These are phyloP conservation scores for Melaleuca quinquenervia DNA, from an alignment of 345 rosid species.

Conservation along the genomic window DNA sequence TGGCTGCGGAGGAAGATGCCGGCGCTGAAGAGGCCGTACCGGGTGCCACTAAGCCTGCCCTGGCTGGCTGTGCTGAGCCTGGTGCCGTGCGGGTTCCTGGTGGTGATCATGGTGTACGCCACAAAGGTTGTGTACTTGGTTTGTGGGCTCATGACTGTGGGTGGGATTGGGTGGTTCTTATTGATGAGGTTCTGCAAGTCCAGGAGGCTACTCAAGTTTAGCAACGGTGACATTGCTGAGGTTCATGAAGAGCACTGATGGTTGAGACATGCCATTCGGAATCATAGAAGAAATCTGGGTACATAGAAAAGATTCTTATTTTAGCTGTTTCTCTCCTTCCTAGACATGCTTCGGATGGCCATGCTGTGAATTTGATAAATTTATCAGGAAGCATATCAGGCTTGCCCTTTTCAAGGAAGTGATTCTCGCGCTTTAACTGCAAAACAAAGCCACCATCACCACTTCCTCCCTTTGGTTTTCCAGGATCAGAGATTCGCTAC, in stretches of 20 bases:
- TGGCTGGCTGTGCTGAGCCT: slow-evolving; percentile 45
- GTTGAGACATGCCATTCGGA: not conserved
- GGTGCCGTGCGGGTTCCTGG: slow-evolving; percentile 47
- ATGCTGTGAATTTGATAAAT: not conserved
- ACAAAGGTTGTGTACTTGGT: slow-evolving; percentile 50
- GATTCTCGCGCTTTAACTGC: not conserved
- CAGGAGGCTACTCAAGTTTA: slow-evolving; percentile 29
- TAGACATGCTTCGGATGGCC: not conserved
- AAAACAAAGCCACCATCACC: not conserved
- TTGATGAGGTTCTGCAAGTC: slow-evolving; percentile 35
- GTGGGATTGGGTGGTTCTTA: slow-evolving; percentile 56
- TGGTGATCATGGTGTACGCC: slow-evolving; percentile 41
- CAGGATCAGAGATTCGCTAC: too few species aligned
- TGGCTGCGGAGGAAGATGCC: slow-evolving; percentile 57
- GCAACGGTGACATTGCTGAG: not conserved
- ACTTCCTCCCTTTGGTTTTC: not conserved
- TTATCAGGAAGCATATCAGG: not conserved
- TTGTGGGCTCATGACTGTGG: slow-evolving; percentile 48
- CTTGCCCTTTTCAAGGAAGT: not conserved
- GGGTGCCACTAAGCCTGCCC: slow-evolving; percentile 40
- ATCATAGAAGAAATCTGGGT: not conserved
- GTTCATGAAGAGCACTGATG: not conserved
- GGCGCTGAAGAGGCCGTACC: slow-evolving; percentile 40
- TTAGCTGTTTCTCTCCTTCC: not conserved
- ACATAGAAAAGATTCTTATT: not conserved